Evolutionary conservation across 1,139 yeast genomes (phyloP).

Genomic region (Hemisphaericaspora xylanilytica): DNA sequence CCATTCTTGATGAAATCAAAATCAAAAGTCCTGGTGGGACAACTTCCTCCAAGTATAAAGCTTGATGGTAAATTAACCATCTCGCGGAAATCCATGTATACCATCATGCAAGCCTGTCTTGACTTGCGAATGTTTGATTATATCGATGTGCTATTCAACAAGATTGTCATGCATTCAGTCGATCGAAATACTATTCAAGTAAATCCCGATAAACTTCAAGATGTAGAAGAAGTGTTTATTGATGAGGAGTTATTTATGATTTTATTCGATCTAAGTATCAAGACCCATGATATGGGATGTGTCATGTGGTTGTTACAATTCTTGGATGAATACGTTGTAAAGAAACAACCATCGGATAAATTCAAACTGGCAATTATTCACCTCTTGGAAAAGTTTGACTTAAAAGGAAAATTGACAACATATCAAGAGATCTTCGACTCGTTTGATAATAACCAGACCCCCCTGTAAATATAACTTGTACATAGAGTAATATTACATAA

Average conservation of each 20-base stretch:
- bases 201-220: constrained; percentile 7
- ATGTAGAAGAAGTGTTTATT: constrained; percentile 19
- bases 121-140: constrained; percentile 26
- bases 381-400: constrained; percentile 20
- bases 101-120: constrained; percentile 32
- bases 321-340: constrained; percentile 28
- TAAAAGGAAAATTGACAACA: constrained; percentile 26
- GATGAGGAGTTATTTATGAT: constrained; percentile 26
- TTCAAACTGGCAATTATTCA: constrained; percentile 16
- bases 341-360: constrained; percentile 1
- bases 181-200: constrained; percentile 14
- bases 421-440: constrained; percentile 18
- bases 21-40: constrained; percentile 13
- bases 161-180: constrained; percentile 30
- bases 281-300: constrained; percentile 31
- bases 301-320: constrained; percentile 41
- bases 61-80: constrained; percentile 9
- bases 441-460: neutral
- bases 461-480: neutral
- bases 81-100: constrained; percentile 18
- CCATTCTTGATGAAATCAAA: constrained; percentile 31
- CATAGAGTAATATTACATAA: too few relatives aligned
- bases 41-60: constrained; percentile 3
- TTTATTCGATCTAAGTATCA: constrained; percentile 25
- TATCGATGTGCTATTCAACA: constrained; percentile 36